These are phyloP conservation scores for Aureobasidium melanogenum DNA, from an alignment of 2,329 filamentous ascomycete genomes.

Conservation along the genomic window DNA sequence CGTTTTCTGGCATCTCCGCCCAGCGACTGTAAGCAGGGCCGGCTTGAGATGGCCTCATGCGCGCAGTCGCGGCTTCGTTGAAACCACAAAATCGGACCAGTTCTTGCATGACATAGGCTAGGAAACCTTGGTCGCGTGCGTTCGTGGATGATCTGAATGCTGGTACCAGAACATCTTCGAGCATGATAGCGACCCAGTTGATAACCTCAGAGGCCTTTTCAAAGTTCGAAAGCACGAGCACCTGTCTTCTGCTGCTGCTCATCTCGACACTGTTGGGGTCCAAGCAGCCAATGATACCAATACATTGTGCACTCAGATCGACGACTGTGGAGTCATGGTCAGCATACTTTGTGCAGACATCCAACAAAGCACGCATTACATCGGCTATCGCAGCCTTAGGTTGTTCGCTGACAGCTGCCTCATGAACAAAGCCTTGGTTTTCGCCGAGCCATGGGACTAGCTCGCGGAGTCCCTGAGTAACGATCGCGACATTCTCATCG, in stretches of 20 bases:
- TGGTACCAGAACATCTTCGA: slow-evolving; percentile 82
- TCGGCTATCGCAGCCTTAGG: slow-evolving; percentile 64
- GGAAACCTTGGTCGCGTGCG: slow-evolving; percentile 76
- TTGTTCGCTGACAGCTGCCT: slow-evolving; percentile 72
- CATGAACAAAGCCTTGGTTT: slow-evolving; percentile 71
- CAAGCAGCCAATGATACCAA: slow-evolving; percentile 83
- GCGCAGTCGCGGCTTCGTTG: slow-evolving; percentile 45
- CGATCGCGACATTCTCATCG: slow-evolving; percentile 80
- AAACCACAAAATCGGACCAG: slow-evolving; percentile 72
- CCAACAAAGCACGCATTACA: slow-evolving; percentile 69
- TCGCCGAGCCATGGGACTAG: slow-evolving; percentile 62
- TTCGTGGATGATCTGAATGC: slow-evolving; percentile 88
- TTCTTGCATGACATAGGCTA: slow-evolving; percentile 93
- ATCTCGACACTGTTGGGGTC: slow-evolving; percentile 85
- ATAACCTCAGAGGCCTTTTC: slow-evolving; percentile 66
- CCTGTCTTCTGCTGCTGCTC: slow-evolving; percentile 67
- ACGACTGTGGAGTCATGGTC: slow-evolving; percentile 58
- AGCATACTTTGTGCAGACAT: slow-evolving; percentile 76
- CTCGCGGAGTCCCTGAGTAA: slow-evolving; percentile 71
- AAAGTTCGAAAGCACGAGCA: slow-evolving; percentile 84
- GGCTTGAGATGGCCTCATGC: slow-evolving; percentile 46
- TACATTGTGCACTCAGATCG: slow-evolving; percentile 65
- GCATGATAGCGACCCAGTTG: slow-evolving; percentile 74
- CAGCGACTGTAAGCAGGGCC: slow-evolving; percentile 63
- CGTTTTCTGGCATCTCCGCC: slow-evolving; percentile 65